Conservation (phyloP, 2,329 filamentous ascomycete genomes). For the Exophiala sp. region DNA sequence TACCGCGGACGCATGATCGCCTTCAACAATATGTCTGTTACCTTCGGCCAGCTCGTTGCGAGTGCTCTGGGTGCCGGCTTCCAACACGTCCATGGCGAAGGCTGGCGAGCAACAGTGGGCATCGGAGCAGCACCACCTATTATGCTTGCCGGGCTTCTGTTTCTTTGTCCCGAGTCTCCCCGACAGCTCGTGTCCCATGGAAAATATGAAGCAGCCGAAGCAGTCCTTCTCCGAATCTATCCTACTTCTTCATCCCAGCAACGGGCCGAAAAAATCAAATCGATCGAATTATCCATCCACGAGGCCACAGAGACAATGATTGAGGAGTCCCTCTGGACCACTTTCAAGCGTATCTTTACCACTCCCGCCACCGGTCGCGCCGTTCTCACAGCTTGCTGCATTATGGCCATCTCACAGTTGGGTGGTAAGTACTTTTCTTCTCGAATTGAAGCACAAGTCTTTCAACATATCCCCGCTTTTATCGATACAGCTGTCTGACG, state of each 20-base stretch:
- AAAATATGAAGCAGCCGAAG: constrained; percentile 51
- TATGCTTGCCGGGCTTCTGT: constrained; percentile 65
- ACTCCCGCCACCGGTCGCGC: constrained; percentile 51
- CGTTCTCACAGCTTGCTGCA: constrained; percentile 75
- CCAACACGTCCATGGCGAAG: constrained; percentile 51
- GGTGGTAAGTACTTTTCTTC: constrained; percentile 51
- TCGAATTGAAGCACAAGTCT: no score
- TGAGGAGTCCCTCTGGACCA: constrained; percentile 17
- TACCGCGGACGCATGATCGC: constrained; percentile 21
- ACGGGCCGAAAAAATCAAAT: constrained; percentile 39
- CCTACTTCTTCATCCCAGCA: constrained; percentile 72
- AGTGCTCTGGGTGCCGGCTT: constrained; percentile 80
- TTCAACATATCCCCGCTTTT: no score
- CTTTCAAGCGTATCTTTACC: constrained; percentile 36
- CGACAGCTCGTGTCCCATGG: constrained; percentile 40
- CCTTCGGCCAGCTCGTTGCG: constrained; percentile 83
- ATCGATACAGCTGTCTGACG: no score
- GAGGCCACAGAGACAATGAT: constrained; percentile 6
- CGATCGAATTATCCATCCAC: constrained; percentile 19
- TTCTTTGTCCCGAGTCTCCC: constrained; percentile 71
- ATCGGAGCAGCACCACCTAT: constrained; percentile 73
- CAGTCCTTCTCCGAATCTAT: constrained; percentile 60
- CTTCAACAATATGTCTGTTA: constrained; percentile 71
- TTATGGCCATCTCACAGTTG: constrained; percentile 83
- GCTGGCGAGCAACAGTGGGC: constrained; percentile 91